Evolutionary conservation across 176 grass and related monocot species (phyloP), one percentile per base, ranked within the genome.

Genomic region (Bothriochloa decipiens): DNA sequence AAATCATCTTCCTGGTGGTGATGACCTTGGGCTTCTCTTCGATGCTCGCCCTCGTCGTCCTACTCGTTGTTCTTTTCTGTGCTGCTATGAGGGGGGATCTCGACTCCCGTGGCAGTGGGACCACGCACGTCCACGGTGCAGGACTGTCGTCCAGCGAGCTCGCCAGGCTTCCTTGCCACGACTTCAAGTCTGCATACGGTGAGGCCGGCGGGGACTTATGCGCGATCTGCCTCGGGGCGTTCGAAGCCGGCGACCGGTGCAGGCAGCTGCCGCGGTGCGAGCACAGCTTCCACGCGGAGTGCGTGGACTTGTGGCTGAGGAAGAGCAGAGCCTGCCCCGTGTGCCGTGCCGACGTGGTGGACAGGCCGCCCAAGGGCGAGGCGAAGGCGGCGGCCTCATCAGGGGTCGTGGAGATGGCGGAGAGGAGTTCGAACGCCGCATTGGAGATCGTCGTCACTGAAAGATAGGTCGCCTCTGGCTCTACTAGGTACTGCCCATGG

Each of bases 271-370:
- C 89, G 8, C 58, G 81, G 81, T 96, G 94, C 84, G 43, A 66
- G 64, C 91, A 96, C 63, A 78, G 89, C 67, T 96, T 96, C 78
- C 94, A 96, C 73, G 74, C 81, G 9, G 6, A 69, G 74, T 96
- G 94, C 28, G 84, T 96, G 18, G 94, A 93, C 67, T 65, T 81
- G 58, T 96, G 94, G 94, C 45, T 93, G 55, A 68, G 65, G 81
- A 96, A 89, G 72, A 80, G 73, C 65, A n/a, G 81, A 0, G 29
- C 66, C 12, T 96, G 94, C 81, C 94, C 94, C 23, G 71, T 91
- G 14, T 96, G 91, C 64, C 94, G 94, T 13, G 41, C 81, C 12
- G 18, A 68, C 53, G 84, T 74, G 82, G 87, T 71, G 55, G 49
- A 47, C 52, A 37, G 18, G 47, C 25, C 32, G 67, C 70, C 47